Base-by-base conservation (phyloP, 2,329 filamentous ascomycete species). In the Penicillium sp. region DNA sequence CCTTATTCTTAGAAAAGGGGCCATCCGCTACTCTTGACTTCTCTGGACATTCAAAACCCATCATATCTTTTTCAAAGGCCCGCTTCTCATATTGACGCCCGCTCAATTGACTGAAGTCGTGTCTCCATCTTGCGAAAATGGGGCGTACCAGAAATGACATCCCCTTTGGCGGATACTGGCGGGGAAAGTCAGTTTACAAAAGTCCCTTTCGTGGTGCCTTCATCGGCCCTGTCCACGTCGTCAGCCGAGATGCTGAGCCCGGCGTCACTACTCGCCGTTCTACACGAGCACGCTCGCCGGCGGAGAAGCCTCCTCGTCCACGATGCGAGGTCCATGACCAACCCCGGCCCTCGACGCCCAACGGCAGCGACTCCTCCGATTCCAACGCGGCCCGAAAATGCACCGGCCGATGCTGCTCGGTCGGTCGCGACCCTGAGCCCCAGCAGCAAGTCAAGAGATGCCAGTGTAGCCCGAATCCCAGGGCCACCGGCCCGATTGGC, bases 151-250 rank as follows among this genome's bases (percentile, higher is more conserved):
- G 27, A 33, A n/a, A 16, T 10, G 30, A 49, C 14, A 43, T 57
- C 7, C 56, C 54, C 16, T 57, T 45, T 20, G 34, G 32, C 15
- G 57, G 54, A 52, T 57, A 54, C 40, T 58, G 50, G 52, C 33
- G 44, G 15, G 52, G 53, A 39, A 53, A 55, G 27, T 33, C 54
- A 7, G 39, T 53, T 25, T 48, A 46, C 23, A 46, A 41, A 39
- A 41, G 46, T 7, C 19, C 37, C 4, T 32, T 36, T 14, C 50
- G 36, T 11, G 48, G 46, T 13, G 47, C 55, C 19, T 41, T 33
- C 17, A 47, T 57, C 37, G 14, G 39, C 11, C 37, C 47, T 19
- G 41, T 53, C 16, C 30, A 21, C 13, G 18, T n/a, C n/a, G n/a
- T 37, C 18, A 15, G 19, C 36, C 26, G 41, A 20, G 11, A 34